Conservation (phyloP, 768 basidiomycete genomes). For the Panus rudis region DNA sequence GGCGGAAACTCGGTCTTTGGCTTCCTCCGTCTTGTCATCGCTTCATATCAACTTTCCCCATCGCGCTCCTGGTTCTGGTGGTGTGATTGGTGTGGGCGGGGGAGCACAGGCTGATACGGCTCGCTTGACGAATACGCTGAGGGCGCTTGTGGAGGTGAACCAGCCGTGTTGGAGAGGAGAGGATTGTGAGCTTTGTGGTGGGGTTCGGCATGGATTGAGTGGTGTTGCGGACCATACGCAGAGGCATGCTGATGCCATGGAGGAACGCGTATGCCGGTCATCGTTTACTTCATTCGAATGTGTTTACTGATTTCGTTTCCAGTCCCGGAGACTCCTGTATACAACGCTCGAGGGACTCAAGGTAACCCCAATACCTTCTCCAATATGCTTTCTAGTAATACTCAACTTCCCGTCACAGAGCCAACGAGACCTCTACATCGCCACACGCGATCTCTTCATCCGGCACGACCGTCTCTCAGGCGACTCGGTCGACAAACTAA, state of each 20-base stretch:
- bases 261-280: constrained; percentile 51
- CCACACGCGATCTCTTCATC: constrained; percentile 79
- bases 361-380: constrained; percentile 41
- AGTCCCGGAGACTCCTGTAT: constrained; percentile 60
- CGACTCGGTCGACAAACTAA: constrained; percentile 83
- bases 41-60: constrained; percentile 19
- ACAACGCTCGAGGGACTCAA: constrained; percentile 74
- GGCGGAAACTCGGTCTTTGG: constrained; percentile 14
- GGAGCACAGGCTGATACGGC: constrained; percentile 69
- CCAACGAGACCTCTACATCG: constrained; percentile 82
- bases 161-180: constrained; percentile 81
- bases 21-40: constrained; percentile 15
- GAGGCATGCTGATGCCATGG: constrained; percentile 66
- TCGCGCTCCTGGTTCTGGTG: constrained; percentile 4
- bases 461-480: constrained; percentile 84
- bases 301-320: background rate
- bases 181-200: constrained; percentile 72
- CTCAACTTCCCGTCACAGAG: constrained; percentile 39
- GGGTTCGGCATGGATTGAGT: constrained; percentile 65
- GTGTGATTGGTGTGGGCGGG: constrained; percentile 2
- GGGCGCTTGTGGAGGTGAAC: constrained; percentile 70
- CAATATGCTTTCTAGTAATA: no score
- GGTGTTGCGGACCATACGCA: constrained; percentile 63
- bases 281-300: constrained; percentile 3
- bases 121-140: constrained; percentile 75